These are phyloP conservation scores for Castanea sativa DNA, from an alignment of 306 rosid species.

Conservation along the genomic window DNA sequence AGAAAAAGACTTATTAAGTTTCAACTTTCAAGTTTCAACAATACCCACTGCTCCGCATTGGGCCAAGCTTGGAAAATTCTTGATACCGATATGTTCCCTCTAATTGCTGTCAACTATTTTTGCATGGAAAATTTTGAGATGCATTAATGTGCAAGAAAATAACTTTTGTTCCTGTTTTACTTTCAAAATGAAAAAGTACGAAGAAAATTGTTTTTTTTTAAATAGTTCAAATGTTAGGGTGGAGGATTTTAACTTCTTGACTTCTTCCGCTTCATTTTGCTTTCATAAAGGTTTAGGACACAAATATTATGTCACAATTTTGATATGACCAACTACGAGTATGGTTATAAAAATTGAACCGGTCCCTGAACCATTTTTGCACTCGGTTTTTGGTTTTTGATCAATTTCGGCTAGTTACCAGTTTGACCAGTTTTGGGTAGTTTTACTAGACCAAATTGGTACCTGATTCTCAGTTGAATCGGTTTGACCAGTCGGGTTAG, in stretches of 20 bases:
- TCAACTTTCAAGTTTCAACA: neutral
- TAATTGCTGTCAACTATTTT: neutral
- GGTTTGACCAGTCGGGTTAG: rapidly evolving
- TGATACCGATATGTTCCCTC: neutral
- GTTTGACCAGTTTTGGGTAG: too few relatives aligned
- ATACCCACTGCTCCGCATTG: neutral
- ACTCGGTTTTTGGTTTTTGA: rapidly evolving
- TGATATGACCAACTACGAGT: too few relatives aligned
- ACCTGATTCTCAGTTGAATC: too few relatives aligned
- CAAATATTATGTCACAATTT: too few relatives aligned
- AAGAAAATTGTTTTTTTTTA: neutral
- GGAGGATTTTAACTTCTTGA: too few relatives aligned
- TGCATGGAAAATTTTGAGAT: neutral
- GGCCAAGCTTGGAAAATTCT: neutral
- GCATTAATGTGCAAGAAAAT: neutral
- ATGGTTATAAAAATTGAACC: too few relatives aligned
- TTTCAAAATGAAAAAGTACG: neutral
- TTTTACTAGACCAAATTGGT: too few relatives aligned
- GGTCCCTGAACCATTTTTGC: too few relatives aligned
- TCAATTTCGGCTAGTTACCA: too few relatives aligned
- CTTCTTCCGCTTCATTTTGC: too few relatives aligned
- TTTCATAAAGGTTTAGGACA: too few relatives aligned
- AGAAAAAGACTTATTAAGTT: neutral
- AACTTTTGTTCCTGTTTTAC: neutral
- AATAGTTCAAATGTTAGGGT: too few relatives aligned